Conservation (phyloP, 2,329 filamentous ascomycete species). For the Microcera coccophila region DNA sequence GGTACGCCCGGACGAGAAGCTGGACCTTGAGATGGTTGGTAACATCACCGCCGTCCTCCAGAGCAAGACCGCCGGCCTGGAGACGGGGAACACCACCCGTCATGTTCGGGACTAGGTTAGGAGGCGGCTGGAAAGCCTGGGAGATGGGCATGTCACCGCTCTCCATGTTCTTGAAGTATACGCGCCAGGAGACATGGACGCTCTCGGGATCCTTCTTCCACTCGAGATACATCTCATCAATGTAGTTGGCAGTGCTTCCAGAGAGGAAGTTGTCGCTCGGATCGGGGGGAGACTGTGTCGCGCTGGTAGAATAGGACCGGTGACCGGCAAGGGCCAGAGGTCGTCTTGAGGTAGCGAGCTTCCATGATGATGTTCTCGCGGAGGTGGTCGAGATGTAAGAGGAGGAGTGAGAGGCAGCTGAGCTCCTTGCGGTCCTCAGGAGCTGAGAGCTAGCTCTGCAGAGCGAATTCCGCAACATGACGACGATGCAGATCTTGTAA, state of each 20-base stretch:
- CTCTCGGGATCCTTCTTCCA: slow-evolving; percentile 93
- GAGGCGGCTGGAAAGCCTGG: slow-evolving; percentile 93
- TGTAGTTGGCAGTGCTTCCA: slow-evolving; percentile 96
- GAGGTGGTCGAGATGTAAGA: slow-evolving; percentile 39
- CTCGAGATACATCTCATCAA: slow-evolving; percentile 98
- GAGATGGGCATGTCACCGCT: slow-evolving; percentile 96
- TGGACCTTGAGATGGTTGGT: slow-evolving; percentile 98
- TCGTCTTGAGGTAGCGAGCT: slow-evolving; percentile 45
- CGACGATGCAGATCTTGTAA: slow-evolving; percentile 35
- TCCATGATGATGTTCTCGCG: slow-evolving; percentile 41
- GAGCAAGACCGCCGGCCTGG: slow-evolving; percentile 65
- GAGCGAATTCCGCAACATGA: slow-evolving; percentile 70
- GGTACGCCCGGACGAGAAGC: slow-evolving; percentile 93
- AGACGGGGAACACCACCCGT: slow-evolving; percentile 72
- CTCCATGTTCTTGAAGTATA: slow-evolving; percentile 99
- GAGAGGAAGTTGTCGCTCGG: slow-evolving; percentile 94
- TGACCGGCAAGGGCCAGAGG: slow-evolving; percentile 48
- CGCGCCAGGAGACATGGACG: slow-evolving; percentile 97
- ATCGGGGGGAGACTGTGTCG: slow-evolving; percentile 58
- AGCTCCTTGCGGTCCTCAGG: slow-evolving; percentile 51
- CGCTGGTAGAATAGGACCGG: slow-evolving; percentile 50
- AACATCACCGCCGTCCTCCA: slow-evolving; percentile 71
- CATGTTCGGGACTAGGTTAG: slow-evolving; percentile 80
- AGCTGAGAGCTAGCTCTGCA: slow-evolving; percentile 63
- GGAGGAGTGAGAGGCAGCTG: slow-evolving; percentile 38